Conservation (phyloP, 2,329 filamentous ascomycete species). For the Zarea fungicola region DNA sequence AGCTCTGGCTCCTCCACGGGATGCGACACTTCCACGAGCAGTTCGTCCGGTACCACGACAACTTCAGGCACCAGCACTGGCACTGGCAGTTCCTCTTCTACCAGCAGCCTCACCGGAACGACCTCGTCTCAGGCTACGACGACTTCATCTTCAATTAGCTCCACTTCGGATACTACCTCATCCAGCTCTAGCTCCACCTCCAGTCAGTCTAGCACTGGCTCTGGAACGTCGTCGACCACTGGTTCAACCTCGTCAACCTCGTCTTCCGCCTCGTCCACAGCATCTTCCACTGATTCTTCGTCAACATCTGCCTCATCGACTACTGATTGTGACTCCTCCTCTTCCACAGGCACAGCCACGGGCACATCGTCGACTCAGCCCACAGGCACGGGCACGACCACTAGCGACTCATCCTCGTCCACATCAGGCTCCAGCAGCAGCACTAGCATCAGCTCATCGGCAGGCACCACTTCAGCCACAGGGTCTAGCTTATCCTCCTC, state of each 20-base stretch:
- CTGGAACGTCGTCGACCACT: background rate
- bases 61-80: background rate
- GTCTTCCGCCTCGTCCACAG: background rate
- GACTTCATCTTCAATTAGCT: background rate
- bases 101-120: background rate
- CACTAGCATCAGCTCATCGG: background rate
- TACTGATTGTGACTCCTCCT: background rate
- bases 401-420: background rate
- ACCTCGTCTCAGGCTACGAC: background rate
- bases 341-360: background rate
- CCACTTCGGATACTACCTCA: constrained; percentile 13
- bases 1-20: background rate
- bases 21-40: background rate
- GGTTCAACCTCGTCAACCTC: background rate
- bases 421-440: background rate
- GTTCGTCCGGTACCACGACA: background rate
- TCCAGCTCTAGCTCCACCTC: constrained; percentile 1
- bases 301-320: background rate
- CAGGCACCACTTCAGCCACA: background rate
- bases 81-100: too few relatives aligned
- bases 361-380: background rate
- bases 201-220: background rate
- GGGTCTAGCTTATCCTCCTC: too few relatives aligned
- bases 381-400: background rate
- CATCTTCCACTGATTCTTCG: background rate